Base-by-base conservation (phyloP, 2,329 filamentous ascomycete species). In the Xylariales sp. region DNA sequence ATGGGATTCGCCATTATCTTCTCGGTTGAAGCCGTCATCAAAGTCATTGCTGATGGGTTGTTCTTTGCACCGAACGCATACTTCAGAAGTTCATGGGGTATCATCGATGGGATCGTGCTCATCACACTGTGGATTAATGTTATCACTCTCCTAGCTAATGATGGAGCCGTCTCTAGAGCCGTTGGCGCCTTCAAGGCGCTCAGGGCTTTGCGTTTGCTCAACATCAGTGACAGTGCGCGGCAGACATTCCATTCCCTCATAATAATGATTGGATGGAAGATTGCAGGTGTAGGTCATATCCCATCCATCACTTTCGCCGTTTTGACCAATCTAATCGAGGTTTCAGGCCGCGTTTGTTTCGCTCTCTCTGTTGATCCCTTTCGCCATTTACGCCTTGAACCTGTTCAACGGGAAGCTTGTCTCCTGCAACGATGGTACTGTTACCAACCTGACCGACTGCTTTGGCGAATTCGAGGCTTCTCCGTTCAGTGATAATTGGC, bases 21-120 rank as follows among this genome's bases (percentile, higher is more conserved):
- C 65, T 86, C 85, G 0, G 58, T 87, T 5, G 93, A 98, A 63
- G 88, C 90, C 1, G 56, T 82, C 5, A 90, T 98, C 66, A 98
- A 98, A 62, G 82, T 95, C 42, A 81, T 98, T 53, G 93, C 93
- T 0, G 93, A 98, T 65, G 93, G 93, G 6, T 86, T 95, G 54
- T 86, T 96, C 60, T 97, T 88, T 80, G 96, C 93, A 0, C 93
- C 93, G 0, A 96, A 98, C 63, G 94, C 94, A 3, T 98, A 95
- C 59, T 88, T 96, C 60, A 83, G 93, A 54, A 91, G 91, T 57
- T 91, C 90, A 0, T 98, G 93, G 93, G 94, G 93, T 5, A 82
- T 95, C 47, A 96, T 98, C 50, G 93, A 98, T 58, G 88, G 85
- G 0, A 65, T 97, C 32, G 93, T 98, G 50, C 71, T 98, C 39